phyloP scores from a whole-genome alignment of 768 basidiomycete species.

The Tulasnella calospora region DNA sequence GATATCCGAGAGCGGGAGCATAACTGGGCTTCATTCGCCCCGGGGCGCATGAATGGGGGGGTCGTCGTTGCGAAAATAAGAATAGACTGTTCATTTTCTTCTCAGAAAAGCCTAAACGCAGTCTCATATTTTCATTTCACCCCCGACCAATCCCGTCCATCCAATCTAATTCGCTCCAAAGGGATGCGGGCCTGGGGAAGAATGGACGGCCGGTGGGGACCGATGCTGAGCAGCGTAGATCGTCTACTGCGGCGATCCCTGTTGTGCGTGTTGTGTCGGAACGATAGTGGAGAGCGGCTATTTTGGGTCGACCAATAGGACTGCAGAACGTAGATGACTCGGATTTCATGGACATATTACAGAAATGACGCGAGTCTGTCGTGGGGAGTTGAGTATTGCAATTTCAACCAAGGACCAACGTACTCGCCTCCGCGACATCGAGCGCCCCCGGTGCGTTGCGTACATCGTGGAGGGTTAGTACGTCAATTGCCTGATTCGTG shows the following conservation, averaged over 20 bases:
- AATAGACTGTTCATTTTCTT: not conserved
- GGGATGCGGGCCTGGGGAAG: not conserved
- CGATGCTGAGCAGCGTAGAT: not conserved
- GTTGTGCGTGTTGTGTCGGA: no score
- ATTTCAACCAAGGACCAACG: not conserved
- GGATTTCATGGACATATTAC: not conserved
- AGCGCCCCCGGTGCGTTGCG: not conserved
- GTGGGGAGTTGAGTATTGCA: not conserved
- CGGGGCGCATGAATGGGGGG: not conserved
- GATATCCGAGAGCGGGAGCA: not conserved
- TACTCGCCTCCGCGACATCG: not conserved
- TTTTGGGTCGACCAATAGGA: not conserved
- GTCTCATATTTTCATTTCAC: not conserved
- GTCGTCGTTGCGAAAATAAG: not conserved
- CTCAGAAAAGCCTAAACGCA: not conserved
- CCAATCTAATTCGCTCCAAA: slow-evolving; percentile 2
- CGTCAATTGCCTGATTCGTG: not conserved
- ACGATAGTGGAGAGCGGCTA: no score
- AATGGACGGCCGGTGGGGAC: not conserved
- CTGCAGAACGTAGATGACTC: not conserved
- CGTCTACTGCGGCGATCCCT: not conserved
- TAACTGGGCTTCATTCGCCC: slow-evolving; percentile 9
- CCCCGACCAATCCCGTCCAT: not conserved
- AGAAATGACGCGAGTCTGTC: not conserved
- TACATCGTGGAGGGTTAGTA: not conserved